These are phyloP conservation scores for Karstenula rhodostoma DNA, from an alignment of 2,329 filamentous ascomycete genomes.

Conservation along the genomic window DNA sequence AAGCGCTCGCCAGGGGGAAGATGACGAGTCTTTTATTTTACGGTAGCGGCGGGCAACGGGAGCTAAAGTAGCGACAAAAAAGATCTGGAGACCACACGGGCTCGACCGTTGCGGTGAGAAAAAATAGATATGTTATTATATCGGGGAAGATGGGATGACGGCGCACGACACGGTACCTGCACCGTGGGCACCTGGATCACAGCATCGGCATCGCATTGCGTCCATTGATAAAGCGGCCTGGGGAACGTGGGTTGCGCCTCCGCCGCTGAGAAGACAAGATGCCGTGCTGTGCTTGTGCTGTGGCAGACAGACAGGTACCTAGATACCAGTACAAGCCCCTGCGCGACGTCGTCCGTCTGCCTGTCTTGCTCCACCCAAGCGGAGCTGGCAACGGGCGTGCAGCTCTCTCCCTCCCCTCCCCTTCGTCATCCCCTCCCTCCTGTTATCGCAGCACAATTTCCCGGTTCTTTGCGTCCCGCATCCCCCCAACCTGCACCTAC, in stretches of 20 bases:
- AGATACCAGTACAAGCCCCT: slow-evolving; percentile 15
- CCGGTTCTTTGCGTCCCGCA: background rate
- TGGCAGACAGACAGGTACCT: no score
- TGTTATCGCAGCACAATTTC: slow-evolving; percentile 8
- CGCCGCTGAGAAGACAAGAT: slow-evolving; percentile 1
- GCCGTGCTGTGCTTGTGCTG: background rate
- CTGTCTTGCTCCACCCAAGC: slow-evolving; percentile 3
- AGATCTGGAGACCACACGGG: slow-evolving; percentile 6
- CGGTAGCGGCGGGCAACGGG: slow-evolving; percentile 12
- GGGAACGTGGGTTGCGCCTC: slow-evolving; percentile 7
- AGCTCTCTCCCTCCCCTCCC: background rate
- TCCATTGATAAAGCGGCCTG: slow-evolving; percentile 12
- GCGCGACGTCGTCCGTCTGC: slow-evolving; percentile 2
- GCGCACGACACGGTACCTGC: slow-evolving; percentile 3
- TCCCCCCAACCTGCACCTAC: background rate
- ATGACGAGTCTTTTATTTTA: slow-evolving; percentile 5
- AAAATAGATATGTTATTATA: slow-evolving; percentile 6
- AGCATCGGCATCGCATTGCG: slow-evolving; percentile 4
- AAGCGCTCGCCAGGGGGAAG: slow-evolving; percentile 9
- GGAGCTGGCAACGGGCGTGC: slow-evolving; percentile 3
- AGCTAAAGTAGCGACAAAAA: slow-evolving; percentile 14
- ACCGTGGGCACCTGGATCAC: slow-evolving; percentile 3
- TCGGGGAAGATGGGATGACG: background rate
- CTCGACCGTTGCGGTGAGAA: slow-evolving; percentile 12
- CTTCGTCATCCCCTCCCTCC: no score